Evolutionary conservation across 2,329 filamentous ascomycete species (phyloP), one percentile per base, ranked within the genome.

Genomic region (Trichoderma pleuroti): DNA sequence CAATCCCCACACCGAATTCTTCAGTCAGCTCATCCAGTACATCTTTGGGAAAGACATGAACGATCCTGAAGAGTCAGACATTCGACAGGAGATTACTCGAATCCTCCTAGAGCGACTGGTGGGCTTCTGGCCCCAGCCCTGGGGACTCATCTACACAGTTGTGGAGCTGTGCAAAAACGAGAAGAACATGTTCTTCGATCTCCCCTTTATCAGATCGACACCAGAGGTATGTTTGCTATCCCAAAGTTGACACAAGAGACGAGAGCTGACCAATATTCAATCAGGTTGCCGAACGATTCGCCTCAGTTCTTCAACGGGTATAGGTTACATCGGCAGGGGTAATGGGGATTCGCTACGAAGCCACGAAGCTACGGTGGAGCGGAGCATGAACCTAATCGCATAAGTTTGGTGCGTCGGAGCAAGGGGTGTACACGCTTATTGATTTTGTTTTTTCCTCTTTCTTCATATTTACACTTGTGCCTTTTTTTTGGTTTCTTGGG

Each of bases 141-240:
- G 95, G 95, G 97, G 97, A 14, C 84, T 99, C 56, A 91, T 98
- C 79, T 91, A 94, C 73, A 95, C 94, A 42, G 87, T 97, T 72
- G 84, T 96, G 73, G 96, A 98, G 83, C 87, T 99, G 70, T 86
- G 97, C 75, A 97, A 97, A 85, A 98, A 97, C 79, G 91, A 92
- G 68, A 93, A 90, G 78, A 97, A 95, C 81, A 90, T 90, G 77
- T 97, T 99, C 85, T 98, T 97, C 84, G 93, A 96, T 64, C 86
- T 97, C 74, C 92, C 93, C 30, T 98, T 97, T 77, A 92, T 98
- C 82, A 97, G 97, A 84, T 88, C 91, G 74, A 89, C 91, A 75
- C 94, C 94, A 74, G 94, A 98, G 85, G 94, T 97, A 85, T 30
- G 62, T 28, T n/a, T 21, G 21, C 16, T 32, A 14, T 34, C 3